Conservation (phyloP, 176 grass and related monocot genomes). For the Guadua angustifolia region DNA sequence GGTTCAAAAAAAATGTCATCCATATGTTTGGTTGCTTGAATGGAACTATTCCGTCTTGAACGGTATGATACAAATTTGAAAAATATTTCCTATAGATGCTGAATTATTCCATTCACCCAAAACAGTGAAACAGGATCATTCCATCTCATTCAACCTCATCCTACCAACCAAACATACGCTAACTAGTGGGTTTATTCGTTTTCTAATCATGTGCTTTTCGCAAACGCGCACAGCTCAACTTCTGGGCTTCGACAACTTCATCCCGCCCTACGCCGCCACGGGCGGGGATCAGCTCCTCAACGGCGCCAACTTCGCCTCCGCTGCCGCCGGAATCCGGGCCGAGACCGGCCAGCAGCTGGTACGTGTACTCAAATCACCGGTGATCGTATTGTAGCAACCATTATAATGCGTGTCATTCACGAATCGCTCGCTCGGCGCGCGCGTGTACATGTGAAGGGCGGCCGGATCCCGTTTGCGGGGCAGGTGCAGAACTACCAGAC, state of each 20-base stretch:
- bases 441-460: constrained; percentile 47
- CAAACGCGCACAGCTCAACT: constrained; percentile 59
- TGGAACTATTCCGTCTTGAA: too few species aligned
- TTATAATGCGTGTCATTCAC: neutral
- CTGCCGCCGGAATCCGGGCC: constrained; percentile 91
- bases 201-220: neutral
- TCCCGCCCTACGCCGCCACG: constrained; percentile 73
- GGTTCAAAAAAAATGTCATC: too few species aligned
- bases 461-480: constrained; percentile 62
- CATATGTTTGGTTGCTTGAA: too few species aligned
- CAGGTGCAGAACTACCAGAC: constrained; percentile 93
- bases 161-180: too few species aligned
- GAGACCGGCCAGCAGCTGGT: constrained; percentile 96
- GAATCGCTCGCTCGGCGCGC: neutral
- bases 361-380: neutral
- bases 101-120: too few species aligned
- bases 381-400: neutral
- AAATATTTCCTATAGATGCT: too few species aligned
- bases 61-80: too few species aligned
- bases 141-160: too few species aligned
- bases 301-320: constrained; percentile 94
- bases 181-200: neutral
- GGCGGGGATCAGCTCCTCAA: constrained; percentile 66
- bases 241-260: constrained; percentile 77
- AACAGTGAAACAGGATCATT: too few species aligned